Evolutionary conservation across 148 eudicot species (phyloP).

Genomic region (Talinum fruticosum): DNA sequence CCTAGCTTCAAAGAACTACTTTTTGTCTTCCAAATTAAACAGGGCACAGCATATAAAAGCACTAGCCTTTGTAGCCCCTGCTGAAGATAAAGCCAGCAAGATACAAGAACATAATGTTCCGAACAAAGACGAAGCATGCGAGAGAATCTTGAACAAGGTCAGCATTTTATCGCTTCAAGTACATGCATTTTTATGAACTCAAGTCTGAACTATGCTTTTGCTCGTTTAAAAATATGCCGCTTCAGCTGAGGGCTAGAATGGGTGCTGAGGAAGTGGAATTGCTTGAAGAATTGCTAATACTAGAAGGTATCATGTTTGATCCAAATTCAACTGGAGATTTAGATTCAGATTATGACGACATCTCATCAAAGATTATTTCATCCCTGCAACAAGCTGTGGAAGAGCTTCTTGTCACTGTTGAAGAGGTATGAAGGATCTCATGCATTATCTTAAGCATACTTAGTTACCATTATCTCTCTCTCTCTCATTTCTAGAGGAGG

Average conservation of each 20-base stretch:
- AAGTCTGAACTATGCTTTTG: background rate
- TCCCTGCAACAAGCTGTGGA: constrained; percentile 55
- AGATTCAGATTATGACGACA: constrained; percentile 52
- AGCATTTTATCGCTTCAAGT: background rate
- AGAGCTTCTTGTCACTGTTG: constrained; percentile 49
- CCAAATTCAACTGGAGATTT: constrained; percentile 49
- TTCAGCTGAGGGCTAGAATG: constrained; percentile 58
- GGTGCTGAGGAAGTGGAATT: constrained; percentile 56
- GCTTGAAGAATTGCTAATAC: constrained; percentile 62
- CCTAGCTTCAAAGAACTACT: too few relatives aligned
- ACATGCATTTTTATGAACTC: background rate
- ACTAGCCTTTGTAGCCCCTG: constrained; percentile 29
- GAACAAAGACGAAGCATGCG: constrained; percentile 40
- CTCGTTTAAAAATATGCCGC: constrained; percentile 13
- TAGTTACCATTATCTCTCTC: too few relatives aligned
- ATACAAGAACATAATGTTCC: constrained; percentile 23
- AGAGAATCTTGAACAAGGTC: constrained; percentile 71
- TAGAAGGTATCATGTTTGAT: constrained; percentile 61
- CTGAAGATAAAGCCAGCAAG: constrained; percentile 51
- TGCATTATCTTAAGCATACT: background rate
- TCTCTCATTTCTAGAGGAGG: too few relatives aligned
- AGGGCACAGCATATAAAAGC: constrained; percentile 94
- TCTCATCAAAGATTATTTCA: constrained; percentile 50
- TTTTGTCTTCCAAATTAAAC: constrained; percentile 22
- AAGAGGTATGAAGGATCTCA: constrained; percentile 41